These are phyloP conservation scores for Leucosporidium scottii DNA, from an alignment of 768 basidiomycete genomes.

Conservation along the genomic window DNA sequence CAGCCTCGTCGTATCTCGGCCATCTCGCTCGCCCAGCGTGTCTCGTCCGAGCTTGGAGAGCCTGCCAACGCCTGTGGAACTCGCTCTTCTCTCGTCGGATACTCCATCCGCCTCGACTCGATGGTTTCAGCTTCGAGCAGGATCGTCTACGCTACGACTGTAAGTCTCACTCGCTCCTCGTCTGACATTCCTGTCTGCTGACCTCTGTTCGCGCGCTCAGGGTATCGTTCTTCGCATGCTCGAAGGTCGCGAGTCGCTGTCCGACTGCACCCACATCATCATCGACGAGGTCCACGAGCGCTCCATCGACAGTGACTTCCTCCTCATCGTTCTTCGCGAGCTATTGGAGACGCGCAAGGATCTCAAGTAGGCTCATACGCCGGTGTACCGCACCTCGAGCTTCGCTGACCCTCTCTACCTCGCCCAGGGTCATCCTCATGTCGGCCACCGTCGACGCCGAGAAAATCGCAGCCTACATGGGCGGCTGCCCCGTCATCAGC, in stretches of 20 bases:
- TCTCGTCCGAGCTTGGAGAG: conserved; percentile 88
- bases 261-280: conserved; percentile 91
- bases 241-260: conserved; percentile 79
- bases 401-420: conserved; percentile 6
- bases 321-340: conserved; percentile 84
- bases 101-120: conserved; percentile 80
- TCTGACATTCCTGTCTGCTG: neutral
- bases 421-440: conserved; percentile 77
- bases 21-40: conserved; percentile 88
- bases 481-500: conserved; percentile 67
- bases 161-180: conserved; percentile 13
- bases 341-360: conserved; percentile 67
- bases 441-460: conserved; percentile 90
- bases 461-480: conserved; percentile 81
- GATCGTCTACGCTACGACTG: conserved; percentile 38
- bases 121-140: conserved; percentile 28
- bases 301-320: conserved; percentile 93
- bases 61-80: conserved; percentile 69
- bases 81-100: conserved; percentile 72
- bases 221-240: conserved; percentile 95
- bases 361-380: conserved; percentile 57
- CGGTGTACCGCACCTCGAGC: neutral
- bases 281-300: conserved; percentile 98
- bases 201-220: conserved; percentile 5
- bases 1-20: conserved; percentile 85